phyloP scores from a whole-genome alignment of 2,329 filamentous ascomycete species.

The Phyllosticta capitalensis region DNA sequence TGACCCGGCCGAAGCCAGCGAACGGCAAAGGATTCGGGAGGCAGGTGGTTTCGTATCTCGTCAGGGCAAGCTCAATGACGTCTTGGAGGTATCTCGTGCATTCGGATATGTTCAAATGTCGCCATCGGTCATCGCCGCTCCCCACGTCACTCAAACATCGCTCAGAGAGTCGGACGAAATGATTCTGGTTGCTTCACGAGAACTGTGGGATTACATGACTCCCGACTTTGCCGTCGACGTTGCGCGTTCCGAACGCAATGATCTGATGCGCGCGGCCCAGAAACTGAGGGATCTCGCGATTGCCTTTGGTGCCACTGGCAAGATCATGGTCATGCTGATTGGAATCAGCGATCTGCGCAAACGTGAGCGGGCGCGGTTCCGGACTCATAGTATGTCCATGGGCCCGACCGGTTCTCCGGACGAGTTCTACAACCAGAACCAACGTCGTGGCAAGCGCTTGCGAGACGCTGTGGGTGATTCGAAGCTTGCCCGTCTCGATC shows the following conservation, averaged over 20 bases:
- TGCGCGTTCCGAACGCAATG: conserved; percentile 71
- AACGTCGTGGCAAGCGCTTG: conserved; percentile 40
- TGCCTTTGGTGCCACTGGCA: conserved; percentile 84
- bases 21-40: conserved; percentile 82
- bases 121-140: conserved; percentile 85
- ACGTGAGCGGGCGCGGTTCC: conserved; percentile 63
- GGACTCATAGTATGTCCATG: conserved; percentile 77
- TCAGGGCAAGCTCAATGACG: conserved; percentile 86
- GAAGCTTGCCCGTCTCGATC: conserved; percentile 73
- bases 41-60: conserved; percentile 93
- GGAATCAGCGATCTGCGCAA: conserved; percentile 86
- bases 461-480: conserved; percentile 64
- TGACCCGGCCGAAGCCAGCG: conserved; percentile 76
- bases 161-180: conserved; percentile 87
- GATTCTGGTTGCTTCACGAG: conserved; percentile 79
- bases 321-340: conserved; percentile 99
- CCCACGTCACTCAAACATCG: conserved; percentile 67
- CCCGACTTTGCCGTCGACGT: conserved; percentile 89
- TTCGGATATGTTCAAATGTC: conserved; percentile 93
- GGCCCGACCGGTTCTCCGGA: conserved; percentile 66
- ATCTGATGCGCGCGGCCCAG: conserved; percentile 91
- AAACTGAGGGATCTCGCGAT: conserved; percentile 92
- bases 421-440: conserved; percentile 53
- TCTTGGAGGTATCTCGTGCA: conserved; percentile 81
- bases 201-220: conserved; percentile 91